These are phyloP conservation scores for Helianthus tuberosus DNA, from an alignment of 129 eudicot species.

Conservation along the genomic window DNA sequence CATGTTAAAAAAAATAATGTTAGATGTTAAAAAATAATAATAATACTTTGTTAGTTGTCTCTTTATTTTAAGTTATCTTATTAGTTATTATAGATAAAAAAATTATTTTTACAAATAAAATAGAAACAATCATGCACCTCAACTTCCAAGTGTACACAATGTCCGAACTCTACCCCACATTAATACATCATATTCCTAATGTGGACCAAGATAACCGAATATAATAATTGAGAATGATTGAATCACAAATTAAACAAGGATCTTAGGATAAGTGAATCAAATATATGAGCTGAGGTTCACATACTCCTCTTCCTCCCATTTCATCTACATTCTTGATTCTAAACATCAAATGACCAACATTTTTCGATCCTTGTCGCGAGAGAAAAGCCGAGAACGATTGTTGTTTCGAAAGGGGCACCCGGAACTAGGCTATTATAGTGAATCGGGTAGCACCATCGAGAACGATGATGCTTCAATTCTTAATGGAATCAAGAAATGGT, in stretches of 20 bases:
- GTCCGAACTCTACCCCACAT: no score
- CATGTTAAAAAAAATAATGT: no score
- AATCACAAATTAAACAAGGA: not conserved
- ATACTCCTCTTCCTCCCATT: not conserved
- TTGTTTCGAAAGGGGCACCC: conserved; percentile 42
- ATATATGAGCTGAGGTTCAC: not conserved
- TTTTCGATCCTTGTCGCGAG: conserved; percentile 55
- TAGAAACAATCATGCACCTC: no score
- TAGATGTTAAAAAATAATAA: no score
- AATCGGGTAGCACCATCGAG: conserved; percentile 7
- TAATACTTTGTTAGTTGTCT: no score
- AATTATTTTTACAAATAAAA: no score
- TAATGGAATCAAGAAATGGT: conserved; percentile 25
- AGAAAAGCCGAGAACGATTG: conserved; percentile 58
- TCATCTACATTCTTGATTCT: conserved; percentile 7
- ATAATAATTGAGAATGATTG: conserved; percentile 6
- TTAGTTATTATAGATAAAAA: no score
- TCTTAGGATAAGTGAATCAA: not conserved
- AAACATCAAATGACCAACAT: conserved; percentile 39
- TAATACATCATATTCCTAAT: no score
- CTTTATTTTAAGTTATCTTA: no score
- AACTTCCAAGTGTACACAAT: no score
- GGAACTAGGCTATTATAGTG: conserved; percentile 38
- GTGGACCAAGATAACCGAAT: no score
- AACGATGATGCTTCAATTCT: not conserved